phyloP scores from a whole-genome alignment of 1,139 yeast genomes.

The Scheffersomyces segobiensis region DNA sequence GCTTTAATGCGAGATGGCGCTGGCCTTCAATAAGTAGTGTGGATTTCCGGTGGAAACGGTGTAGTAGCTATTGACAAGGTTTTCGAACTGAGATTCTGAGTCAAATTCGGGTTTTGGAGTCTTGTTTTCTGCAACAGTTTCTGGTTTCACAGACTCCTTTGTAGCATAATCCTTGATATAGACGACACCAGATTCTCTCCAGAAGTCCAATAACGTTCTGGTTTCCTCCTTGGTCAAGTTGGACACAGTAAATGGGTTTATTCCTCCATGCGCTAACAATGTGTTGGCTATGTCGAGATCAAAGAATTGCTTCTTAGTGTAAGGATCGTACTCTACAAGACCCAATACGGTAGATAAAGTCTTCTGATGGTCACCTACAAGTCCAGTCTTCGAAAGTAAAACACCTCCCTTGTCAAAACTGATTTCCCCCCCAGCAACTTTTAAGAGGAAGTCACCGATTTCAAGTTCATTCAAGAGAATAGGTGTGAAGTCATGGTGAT shows the following conservation, averaged over 20 bases:
- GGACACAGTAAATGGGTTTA: constrained; percentile 48
- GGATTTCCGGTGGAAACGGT: constrained; percentile 83
- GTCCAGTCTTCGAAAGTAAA: constrained; percentile 58
- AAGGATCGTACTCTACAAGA: constrained; percentile 55
- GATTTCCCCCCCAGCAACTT: constrained; percentile 55
- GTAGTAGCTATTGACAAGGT: constrained; percentile 52
- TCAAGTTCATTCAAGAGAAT: constrained; percentile 68
- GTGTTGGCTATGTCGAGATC: constrained; percentile 56
- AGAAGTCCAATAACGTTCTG: constrained; percentile 51
- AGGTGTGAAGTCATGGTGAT: constrained; percentile 54
- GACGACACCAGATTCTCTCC: constrained; percentile 57
- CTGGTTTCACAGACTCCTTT: constrained; percentile 35
- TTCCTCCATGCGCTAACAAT: constrained; percentile 48
- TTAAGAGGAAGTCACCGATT: constrained; percentile 59
- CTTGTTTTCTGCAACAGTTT: constrained; percentile 17
- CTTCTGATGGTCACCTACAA: constrained; percentile 25
- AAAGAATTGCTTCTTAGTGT: constrained; percentile 49
- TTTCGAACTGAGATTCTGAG: constrained; percentile 31
- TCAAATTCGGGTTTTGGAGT: constrained; percentile 16
- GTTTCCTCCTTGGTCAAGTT: constrained; percentile 59
- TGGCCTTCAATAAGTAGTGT: constrained; percentile 54
- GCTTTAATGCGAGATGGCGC: constrained; percentile 21
- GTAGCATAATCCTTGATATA: constrained; percentile 42
- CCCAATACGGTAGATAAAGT: constrained; percentile 68
- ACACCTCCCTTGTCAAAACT: constrained; percentile 63